These are phyloP conservation scores for Chrysochromulina parva DNA, from an alignment of 78 protist species.

Conservation along the genomic window DNA sequence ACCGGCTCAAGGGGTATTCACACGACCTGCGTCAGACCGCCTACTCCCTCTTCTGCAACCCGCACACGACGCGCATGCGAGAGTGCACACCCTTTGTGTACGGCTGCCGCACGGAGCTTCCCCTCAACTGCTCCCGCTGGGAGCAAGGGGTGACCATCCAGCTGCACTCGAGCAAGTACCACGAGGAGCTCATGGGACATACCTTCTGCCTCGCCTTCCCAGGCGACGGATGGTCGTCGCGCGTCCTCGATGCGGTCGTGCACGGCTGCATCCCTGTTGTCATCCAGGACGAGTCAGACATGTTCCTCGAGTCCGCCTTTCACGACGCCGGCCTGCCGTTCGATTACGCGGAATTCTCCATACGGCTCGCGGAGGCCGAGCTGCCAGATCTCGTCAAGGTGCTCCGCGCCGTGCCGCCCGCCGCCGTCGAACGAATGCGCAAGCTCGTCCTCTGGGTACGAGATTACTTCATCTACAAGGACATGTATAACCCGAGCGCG, in stretches of 20 bases:
- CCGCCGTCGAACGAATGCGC: neutral
- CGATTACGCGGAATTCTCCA: neutral
- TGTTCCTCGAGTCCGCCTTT: conserved; percentile 8
- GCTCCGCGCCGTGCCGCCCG: neutral
- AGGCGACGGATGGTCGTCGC: conserved; percentile 23
- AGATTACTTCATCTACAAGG: conserved; percentile 11
- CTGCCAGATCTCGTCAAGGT: neutral
- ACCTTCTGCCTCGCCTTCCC: conserved; percentile 18
- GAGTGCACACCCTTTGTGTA: neutral
- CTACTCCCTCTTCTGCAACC: neutral
- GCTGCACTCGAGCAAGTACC: neutral
- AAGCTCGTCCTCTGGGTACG: neutral
- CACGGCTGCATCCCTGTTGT: conserved; percentile 38
- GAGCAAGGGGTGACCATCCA: neutral
- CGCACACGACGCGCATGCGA: neutral
- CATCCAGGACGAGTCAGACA: neutral
- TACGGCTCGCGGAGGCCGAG: neutral
- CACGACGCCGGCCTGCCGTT: neutral
- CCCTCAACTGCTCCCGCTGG: neutral
- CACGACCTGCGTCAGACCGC: conserved; percentile 12
- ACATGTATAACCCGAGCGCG: neutral
- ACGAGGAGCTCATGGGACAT: neutral
- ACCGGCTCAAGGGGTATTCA: neutral
- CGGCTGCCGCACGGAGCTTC: neutral
- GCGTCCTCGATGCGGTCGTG: neutral